Evolutionary conservation across 1,284 basidiomycete genomes (phyloP), one percentile per base, ranked within the genome.

Genomic region (Malassezia pachydermatis): DNA sequence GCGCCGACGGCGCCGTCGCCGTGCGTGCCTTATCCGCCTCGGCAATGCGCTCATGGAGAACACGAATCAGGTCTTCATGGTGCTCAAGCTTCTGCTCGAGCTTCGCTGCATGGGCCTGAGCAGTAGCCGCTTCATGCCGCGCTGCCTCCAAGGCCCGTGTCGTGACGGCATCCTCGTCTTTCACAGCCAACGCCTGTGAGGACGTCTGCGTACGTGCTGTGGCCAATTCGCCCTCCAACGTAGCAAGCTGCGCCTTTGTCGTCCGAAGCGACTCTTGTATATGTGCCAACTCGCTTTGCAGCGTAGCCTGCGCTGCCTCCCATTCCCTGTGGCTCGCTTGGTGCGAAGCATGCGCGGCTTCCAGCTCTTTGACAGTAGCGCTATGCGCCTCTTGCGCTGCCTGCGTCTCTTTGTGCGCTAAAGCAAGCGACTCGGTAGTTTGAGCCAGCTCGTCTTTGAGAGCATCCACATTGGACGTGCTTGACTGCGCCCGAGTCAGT

Each of bases 401-500:
- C 8, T 25, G 24, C 7, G 20, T 29, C 19, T 43, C 41, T 30
- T 34, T 29, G 14, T 43, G 10, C 11, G 41, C 41, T 8, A 43
- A 19, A 6, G 11, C 28, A 3, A 17, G 29, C 16, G 30, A 22
- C 23, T 43, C 41, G 4, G n/a, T 17, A 1, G 52, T 24, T 30
- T 57, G 45, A 2, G 29, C 43, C 4, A 60, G 38, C 13, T 48
- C 33, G 5, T 17, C 33, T 3, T 28, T 17, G 5, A 63, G 19
- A 1, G 42, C 48, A 11, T 52, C 52, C 17, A 40, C 53, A 27
- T 35, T 48, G 3, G 52, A 27, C 11, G 50, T 44, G 3, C 53
- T 42, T 1, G 52, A 38, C 24, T 58, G 56, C 0, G 37, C 25
- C 3, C 45, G 35, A 29, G 52, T 50, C 10, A 59, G 32, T 28